Evolutionary conservation across 2,329 filamentous ascomycete species (phyloP), one percentile per base, ranked within the genome.

Genomic region (Paecilomyces dactylethromorphus): DNA sequence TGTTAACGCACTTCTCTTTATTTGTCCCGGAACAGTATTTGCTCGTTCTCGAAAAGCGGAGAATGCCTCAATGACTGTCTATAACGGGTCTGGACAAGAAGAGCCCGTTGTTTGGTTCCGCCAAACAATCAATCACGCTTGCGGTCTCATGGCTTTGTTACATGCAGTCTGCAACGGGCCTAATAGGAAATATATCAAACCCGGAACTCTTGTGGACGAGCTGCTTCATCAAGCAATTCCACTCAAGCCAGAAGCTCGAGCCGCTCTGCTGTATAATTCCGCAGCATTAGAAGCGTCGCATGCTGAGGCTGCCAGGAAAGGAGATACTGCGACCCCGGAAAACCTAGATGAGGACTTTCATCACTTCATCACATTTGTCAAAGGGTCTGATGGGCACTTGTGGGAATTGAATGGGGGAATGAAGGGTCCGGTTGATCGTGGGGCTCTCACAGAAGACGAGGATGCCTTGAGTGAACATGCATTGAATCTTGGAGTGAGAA

Each of bases 41-140:
- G 15, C n/a, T 33, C 39, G 39, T 18, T n/a, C n/a, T 21, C 39
- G 39, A n/a, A 10, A 18, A 45, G 39, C 7, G 39, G 39, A 45
- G 18, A 45, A 45, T 33, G 11, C 32, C 39, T 18, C 39, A 15
- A 45, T n/a, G 39, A 7, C n/a, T 21, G 39, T 10, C 2, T 85
- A 85, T 63, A 63, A 73, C 3, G 77, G 76, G 10, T 76, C 65
- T 21, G 82, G 82, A 22, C 68, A 73, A 0, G 63, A 73, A 1
- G 82, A 85, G 59, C 81, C 82, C 0, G 77, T 84, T 3, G 70
- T 85, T 22, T 86, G 83, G 82, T 84, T 83, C 68, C 79, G 77
- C 60, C 84, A 86, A 63, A 85, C 81, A 1, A 84, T 85, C 58
- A 76, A 79, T 15, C 75, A 86, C 64, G 81, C 82, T 0, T 86